Evolutionary conservation across 305 asterid genomes (phyloP), one percentile per base, ranked within the genome.

Genomic region (Stenogyne calaminthoides): DNA sequence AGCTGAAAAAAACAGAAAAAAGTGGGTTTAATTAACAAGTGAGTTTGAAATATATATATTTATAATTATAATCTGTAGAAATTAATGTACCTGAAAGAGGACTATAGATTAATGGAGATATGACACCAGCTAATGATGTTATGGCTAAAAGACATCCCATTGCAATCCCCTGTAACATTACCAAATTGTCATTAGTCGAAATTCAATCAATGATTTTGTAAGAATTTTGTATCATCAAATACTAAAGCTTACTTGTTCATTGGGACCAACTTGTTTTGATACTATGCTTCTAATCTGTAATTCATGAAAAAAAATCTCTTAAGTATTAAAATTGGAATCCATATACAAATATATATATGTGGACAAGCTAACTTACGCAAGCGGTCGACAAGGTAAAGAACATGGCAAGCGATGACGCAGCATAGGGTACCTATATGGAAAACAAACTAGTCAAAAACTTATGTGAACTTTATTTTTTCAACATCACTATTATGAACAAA

Each of bases 131-230:
- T 42, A 77, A 58, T 46, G 81, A 71, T 11, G 70, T 58, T 25
- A 77, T 66, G 66, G 65, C 77, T 42, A 77, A 71, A n/a, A 77
- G 59, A 58, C 74, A 34, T 47, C 81, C 81, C 58, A 71, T 77
- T 29, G 81, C 72, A 47, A 71, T 25, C 63, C 81, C 81, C 81
- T 77, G 54, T 25, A 20, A 42, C n/a, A 58, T 20, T 12, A 25
- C 0, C 39, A 20, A 37, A 15, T 15, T 49, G 22, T 15, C 56
- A 20, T 46, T 46, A 46, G 52, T 46, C 16, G 18, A 46, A 46
- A 46, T 1, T 46, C 42, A 8, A 37, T 11, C 3, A 2, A 44
- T 15, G 16, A n/a, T 16, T 34, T 9, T 7, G 34, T 22, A 22
- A 56, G 16, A 56, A 9, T 11, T 52, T 52, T 52, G 27, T 18